Base-by-base conservation (phyloP, 768 basidiomycete genomes). In the Tulasnella sp. region DNA sequence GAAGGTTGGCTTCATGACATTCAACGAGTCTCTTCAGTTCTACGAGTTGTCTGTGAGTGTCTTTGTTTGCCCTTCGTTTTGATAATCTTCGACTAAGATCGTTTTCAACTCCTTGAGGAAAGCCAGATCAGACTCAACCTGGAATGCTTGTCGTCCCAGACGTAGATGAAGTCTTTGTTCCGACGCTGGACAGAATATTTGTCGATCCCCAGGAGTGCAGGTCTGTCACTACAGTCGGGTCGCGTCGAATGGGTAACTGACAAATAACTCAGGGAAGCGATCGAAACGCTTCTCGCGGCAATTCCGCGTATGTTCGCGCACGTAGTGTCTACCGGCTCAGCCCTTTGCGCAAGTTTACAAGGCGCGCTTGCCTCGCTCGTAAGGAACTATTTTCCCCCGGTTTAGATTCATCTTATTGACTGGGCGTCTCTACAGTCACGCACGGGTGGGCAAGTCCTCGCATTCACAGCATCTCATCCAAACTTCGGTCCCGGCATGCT, bases 121-220 rank as follows among this genome's bases (percentile, higher is more conserved):
- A 86, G 54, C 83, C 85, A 80, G 84, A 87, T 81, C 82, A 84
- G 36, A 83, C 83, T 42, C 84, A 86, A 79, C 86, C 89, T 1
- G 86, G 86, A 42, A 91, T 96, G 86, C 85, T 96, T 64, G 88
- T 99, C 64, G 88, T 98, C 11, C 85, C 93, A 0, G 97, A 99
- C 81, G 83, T 99, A 45, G 91, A 94, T n/a, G 97, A 99, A 74
- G 90, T 95, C 25, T 99, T 96, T 83, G 83, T 93, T 1, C 97
- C 97, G 0, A 82, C 94, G 31, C 85, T 85, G 25, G 83, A 86
- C 6, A 91, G 91, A 2, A 85, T 96, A 52, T 92, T 98, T 77
- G 94, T 91, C 12, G 87, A 93, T 77, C 91, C 94, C 17, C 77
- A 80, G 72, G 88, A 91, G 77, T 91, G 90, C 67, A 87, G 90